Percentiles rank a stretch among this genome's conserved stretches.
Conservation (phyloP, 2,329 filamentous ascomycete species). For the Seiridium unicorne region DNA sequence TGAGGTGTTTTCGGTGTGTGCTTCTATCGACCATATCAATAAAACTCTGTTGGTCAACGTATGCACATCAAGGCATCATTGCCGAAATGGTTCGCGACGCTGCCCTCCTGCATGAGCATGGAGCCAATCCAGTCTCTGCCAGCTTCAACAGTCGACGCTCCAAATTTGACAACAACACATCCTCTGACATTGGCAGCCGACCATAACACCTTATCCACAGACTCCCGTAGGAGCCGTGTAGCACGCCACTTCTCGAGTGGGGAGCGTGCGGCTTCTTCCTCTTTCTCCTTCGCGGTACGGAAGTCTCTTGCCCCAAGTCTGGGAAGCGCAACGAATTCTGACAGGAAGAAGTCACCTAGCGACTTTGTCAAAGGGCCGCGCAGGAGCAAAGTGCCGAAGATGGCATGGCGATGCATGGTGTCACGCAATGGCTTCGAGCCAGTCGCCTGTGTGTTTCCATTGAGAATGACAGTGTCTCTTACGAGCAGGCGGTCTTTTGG, state of each 20-base stretch:
- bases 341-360: constrained; percentile 72
- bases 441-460: constrained; percentile 46
- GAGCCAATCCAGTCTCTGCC: constrained; percentile 76
- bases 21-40: not conserved
- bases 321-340: constrained; percentile 75
- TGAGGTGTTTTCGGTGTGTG: too few relatives aligned
- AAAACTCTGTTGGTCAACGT: constrained; percentile 33
- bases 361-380: constrained; percentile 67
- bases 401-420: constrained; percentile 71
- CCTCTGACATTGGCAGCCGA: constrained; percentile 77
- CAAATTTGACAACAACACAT: constrained; percentile 90
- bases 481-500: constrained; percentile 63
- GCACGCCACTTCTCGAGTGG: constrained; percentile 52
- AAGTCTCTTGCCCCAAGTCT: constrained; percentile 83
- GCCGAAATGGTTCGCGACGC: constrained; percentile 69
- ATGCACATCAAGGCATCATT: constrained; percentile 79
- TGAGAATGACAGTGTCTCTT: constrained; percentile 80
- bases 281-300: constrained; percentile 50
- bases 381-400: constrained; percentile 84
- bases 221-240: constrained; percentile 57
- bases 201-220: constrained; percentile 66
- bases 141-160: constrained; percentile 76
- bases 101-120: constrained; percentile 75
- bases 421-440: constrained; percentile 43
- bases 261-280: constrained; percentile 33